These are phyloP conservation scores for Phialemoniopsis sp. DNA, from an alignment of 2,329 filamentous ascomycete genomes.

Conservation along the genomic window DNA sequence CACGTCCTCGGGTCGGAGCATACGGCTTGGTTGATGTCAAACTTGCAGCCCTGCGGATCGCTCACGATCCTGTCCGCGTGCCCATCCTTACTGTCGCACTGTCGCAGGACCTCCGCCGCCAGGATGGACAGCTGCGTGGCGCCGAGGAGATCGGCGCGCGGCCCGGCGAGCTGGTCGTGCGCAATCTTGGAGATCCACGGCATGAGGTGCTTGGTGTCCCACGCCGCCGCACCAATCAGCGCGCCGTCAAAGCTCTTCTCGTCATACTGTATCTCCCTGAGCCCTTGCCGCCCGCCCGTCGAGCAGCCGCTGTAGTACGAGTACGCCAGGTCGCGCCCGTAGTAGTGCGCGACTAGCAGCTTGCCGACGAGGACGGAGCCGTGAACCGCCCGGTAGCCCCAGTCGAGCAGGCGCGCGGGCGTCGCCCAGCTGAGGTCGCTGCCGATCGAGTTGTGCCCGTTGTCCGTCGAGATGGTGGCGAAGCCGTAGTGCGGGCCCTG, in stretches of 20 bases:
- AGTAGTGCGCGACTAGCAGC: conserved; percentile 33
- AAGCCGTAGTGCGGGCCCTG: conserved; percentile 26
- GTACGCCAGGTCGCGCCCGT: conserved; percentile 33
- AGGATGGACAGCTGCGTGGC: conserved; percentile 32
- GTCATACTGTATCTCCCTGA: conserved; percentile 45
- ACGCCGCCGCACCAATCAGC: conserved; percentile 39
- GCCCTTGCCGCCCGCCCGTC: conserved; percentile 53
- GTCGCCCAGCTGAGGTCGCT: conserved; percentile 27
- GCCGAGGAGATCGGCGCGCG: conserved; percentile 34
- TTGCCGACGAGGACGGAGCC: conserved; percentile 44
- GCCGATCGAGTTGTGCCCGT: conserved; percentile 25
- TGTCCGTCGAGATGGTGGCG: conserved; percentile 33
- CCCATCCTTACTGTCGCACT: conserved; percentile 33
- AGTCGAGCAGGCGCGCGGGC: conserved; percentile 27
- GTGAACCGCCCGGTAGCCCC: conserved; percentile 33
- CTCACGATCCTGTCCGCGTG: conserved; percentile 30
- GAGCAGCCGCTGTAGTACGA: conserved; percentile 54
- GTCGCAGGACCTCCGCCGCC: conserved; percentile 27
- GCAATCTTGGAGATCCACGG: conserved; percentile 29
- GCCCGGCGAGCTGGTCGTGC: conserved; percentile 34
- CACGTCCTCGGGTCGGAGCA: conserved; percentile 14
- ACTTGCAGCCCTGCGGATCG: conserved; percentile 25
- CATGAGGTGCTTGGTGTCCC: conserved; percentile 31
- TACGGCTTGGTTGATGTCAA: conserved; percentile 13
- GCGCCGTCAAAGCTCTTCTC: conserved; percentile 54